These are phyloP conservation scores for Nothophoma quercina DNA, from an alignment of 2,329 filamentous ascomycete genomes.

Conservation along the genomic window DNA sequence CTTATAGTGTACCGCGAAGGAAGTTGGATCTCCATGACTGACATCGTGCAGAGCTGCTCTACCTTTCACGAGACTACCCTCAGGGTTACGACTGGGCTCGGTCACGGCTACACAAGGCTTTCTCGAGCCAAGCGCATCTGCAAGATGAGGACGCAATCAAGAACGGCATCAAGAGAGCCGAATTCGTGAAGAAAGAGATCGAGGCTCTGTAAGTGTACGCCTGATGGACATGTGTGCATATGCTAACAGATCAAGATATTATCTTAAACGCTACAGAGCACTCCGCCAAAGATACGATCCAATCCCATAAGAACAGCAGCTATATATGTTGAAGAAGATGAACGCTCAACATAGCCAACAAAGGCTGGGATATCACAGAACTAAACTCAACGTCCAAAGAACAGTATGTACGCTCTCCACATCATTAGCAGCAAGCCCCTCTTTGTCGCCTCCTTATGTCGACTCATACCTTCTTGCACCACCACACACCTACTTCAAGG, in stretches of 20 bases:
- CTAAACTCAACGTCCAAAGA: neutral
- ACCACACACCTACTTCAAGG: constrained; percentile 72
- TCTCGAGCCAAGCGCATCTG: constrained; percentile 75
- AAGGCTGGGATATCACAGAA: constrained; percentile 19
- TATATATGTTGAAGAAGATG: neutral
- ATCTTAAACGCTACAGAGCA: constrained; percentile 88
- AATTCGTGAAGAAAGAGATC: constrained; percentile 95
- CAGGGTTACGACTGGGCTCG: constrained; percentile 84
- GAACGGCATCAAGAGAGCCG: constrained; percentile 76
- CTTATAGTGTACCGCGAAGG: neutral
- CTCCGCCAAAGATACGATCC: constrained; percentile 79
- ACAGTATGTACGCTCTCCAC: neutral
- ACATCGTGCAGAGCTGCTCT: constrained; percentile 72
- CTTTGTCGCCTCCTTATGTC: neutral
- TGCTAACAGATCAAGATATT: too few relatives aligned
- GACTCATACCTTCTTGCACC: constrained; percentile 63
- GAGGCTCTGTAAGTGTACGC: constrained; percentile 81
- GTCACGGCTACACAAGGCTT: constrained; percentile 82
- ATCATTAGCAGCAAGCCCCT: neutral
- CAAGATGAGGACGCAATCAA: constrained; percentile 77
- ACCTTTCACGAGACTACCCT: constrained; percentile 86
- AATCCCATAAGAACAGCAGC: constrained; percentile 8
- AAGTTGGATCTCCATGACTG: neutral
- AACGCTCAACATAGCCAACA: constrained; percentile 10
- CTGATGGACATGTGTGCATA: too few relatives aligned